Base-by-base conservation (phyloP, 2,329 filamentous ascomycete species). In the Daldinia sp. region DNA sequence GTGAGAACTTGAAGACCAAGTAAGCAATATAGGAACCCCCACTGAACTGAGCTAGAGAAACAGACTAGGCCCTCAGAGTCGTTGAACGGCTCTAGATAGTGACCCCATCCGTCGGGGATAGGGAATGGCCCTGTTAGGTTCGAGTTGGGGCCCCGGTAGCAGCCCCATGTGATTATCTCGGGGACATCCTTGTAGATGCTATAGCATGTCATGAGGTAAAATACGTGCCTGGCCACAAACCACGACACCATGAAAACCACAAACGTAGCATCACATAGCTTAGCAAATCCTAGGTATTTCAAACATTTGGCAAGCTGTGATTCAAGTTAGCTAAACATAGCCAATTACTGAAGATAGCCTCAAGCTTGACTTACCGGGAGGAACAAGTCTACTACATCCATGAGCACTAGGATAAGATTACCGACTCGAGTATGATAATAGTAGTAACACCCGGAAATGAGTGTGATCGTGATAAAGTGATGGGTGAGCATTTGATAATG, bases 401-500 rank as follows among this genome's bases (percentile, higher is more conserved):
- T 98, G 72, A 97, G 86, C 60, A 93, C 91, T 57, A 99, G 84
- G 68, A 98, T 93, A 54, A 97, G 87, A 76, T 94, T 96, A 61
- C 93, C 95, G 30, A 97, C 93, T 53, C 92, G 91, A 63, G 92
- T 97, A 77, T 93, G 90, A 77, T 95, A 90, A 79, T 97, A 97
- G 72, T 90, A 88, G 79, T 98, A 98, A 72, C 92, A 95, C 35
- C 90, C 87, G 64, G 90, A 89, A 71, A 99, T 90, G 50, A 99
- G 88, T 4, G 85, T 84, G 76, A 90, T 93, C 20, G 96, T 99
- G 78, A 98, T 90, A 78, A 98, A 88, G 82, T 99, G 96, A 80
- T 98, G 96, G 18, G 89, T 91, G 73, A 98, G 89, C 96, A 98
- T 98, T 81, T 98, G 95, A 83, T 89, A 92, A 81, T 98, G 92